Evolutionary conservation across 148 eudicot species (phyloP).

Genomic region (Silene conica): DNA sequence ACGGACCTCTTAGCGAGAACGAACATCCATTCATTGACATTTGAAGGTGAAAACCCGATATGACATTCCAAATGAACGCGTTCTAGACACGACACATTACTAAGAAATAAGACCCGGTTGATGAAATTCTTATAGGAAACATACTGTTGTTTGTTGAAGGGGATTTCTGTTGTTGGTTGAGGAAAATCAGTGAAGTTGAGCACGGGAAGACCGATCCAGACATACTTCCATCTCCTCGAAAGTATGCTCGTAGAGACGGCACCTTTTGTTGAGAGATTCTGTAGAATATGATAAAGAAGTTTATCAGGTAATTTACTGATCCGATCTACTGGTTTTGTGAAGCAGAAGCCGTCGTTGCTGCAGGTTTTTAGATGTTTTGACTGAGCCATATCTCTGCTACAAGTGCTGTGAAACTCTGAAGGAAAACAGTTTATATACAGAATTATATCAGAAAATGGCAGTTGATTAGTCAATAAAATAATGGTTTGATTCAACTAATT

Average conservation of each 20-base stretch:
- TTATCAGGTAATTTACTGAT: constrained; percentile 9
- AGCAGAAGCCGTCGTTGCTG: not conserved
- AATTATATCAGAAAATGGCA: not conserved
- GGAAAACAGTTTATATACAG: not conserved
- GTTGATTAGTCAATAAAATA: not conserved
- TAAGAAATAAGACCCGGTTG: not conserved
- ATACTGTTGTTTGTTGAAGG: not conserved
- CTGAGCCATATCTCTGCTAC: not conserved
- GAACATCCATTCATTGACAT: not conserved
- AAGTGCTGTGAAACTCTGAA: not conserved
- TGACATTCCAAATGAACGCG: not conserved
- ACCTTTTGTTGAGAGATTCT: not conserved
- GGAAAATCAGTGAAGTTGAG: not conserved
- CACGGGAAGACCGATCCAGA: constrained; percentile 5
- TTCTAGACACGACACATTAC: not conserved
- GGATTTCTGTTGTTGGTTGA: not conserved
- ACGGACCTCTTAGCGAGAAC: not conserved
- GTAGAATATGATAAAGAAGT: not conserved
- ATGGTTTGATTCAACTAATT: not conserved
- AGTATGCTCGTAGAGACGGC: constrained; percentile 3
- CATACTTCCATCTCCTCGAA: constrained; percentile 1
- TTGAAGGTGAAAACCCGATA: not conserved
- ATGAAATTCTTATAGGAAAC: constrained; percentile 19
- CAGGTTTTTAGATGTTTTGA: not conserved
- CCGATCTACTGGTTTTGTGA: not conserved